These are phyloP conservation scores for Cornus florida DNA, from an alignment of 148 eudicot species.

Conservation along the genomic window DNA sequence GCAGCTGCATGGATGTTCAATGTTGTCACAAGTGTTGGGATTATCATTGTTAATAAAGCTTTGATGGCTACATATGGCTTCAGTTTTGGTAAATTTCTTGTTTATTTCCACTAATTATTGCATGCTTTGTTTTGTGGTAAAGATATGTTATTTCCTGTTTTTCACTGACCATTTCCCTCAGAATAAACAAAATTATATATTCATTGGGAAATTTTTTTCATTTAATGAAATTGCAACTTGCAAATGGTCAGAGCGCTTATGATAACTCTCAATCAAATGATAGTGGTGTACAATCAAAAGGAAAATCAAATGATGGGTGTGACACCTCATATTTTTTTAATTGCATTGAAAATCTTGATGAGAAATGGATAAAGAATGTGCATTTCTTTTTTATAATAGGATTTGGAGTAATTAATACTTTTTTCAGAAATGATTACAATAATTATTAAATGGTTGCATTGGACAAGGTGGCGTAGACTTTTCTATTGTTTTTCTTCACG, in stretches of 20 bases:
- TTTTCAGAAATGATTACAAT: too few relatives aligned
- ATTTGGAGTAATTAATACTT: too few relatives aligned
- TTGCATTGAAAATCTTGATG: neutral
- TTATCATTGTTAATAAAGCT: slow-evolving; percentile 71
- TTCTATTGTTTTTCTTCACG: too few relatives aligned
- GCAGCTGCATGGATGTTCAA: slow-evolving; percentile 77
- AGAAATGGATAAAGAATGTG: neutral
- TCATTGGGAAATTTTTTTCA: too few relatives aligned
- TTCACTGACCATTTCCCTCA: neutral
- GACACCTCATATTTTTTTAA: too few relatives aligned
- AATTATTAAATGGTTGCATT: too few relatives aligned
- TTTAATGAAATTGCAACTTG: neutral
- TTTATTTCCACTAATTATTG: neutral
- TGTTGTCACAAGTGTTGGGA: slow-evolving; percentile 70
- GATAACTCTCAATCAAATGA: neutral
- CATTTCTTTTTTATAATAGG: neutral
- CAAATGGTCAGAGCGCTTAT: neutral
- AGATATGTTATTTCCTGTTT: neutral
- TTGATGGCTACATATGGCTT: slow-evolving; percentile 68
- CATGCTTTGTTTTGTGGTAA: neutral
- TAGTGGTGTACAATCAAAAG: neutral
- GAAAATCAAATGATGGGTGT: neutral
- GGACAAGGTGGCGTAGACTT: too few relatives aligned
- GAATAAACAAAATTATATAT: too few relatives aligned
- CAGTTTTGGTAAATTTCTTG: slow-evolving; percentile 50